Base-by-base conservation (phyloP, 495 filamentous ascomycete genomes). In the Ramalina peruviana region DNA sequence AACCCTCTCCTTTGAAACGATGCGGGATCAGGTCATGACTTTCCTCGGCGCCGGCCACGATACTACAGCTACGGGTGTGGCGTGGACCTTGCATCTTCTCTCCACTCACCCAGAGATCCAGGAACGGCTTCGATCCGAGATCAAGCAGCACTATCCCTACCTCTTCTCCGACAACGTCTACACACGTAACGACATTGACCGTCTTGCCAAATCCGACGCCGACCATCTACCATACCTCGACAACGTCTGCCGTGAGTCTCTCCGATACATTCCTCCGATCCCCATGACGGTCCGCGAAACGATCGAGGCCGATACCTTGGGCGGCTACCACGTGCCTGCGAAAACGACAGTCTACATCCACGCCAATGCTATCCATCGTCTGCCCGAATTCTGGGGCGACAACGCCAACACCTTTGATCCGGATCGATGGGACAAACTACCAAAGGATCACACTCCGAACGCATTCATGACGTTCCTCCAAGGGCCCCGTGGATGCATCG, bases 301-400 rank as follows among this genome's bases (percentile, higher is more conserved):
- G 15, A 53, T 54, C 19, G 25, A 30, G 6, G 58, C 57, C 4
- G 54, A 54, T 23, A 49, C 37, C 19, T 47, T 61, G 6, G 58
- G 56, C 11, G 57, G 53, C 36, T 58, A 57, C 49, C 43, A 51
- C n/a, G 43, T 61, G 10, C 58, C 59, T 3, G 52, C 52, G 6
- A 51, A 51, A 2, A 60, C 59, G 12, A 53, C 46, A 3, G 50
- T 61, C 11, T 50, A 54, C 4, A 56, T 61, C 9, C 54, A 52
- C 9, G 43, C 58, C 40, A 61, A 61, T 48, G 58, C 56, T 17
- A 58, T 60, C 30, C 60, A 48, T 53, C 62, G 55, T 53, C 52
- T 60, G 23, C 47, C 61, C 67, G 73, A 78, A 30, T 77, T 67
- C 62, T 72, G 77, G 60, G 75, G 70, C 36, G 57, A 69, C 30